A percentile compares a stretch with the other conserved stretches of the same genome.
Conservation (phyloP, 2,329 filamentous ascomycete genomes). For the Acarospora socialis region DNA sequence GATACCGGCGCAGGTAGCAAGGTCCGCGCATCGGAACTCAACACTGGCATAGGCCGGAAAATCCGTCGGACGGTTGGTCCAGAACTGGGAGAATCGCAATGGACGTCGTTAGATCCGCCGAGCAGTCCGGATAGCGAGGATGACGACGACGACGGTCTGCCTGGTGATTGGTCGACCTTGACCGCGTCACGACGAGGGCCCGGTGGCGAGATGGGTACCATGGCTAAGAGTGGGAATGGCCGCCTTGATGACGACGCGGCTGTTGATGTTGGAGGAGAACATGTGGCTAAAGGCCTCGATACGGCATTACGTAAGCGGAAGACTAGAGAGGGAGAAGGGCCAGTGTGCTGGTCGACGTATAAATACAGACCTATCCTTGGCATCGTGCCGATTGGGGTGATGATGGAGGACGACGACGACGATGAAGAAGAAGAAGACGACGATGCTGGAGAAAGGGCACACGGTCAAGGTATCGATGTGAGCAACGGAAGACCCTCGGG, state of each 20-base stretch:
- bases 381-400: constrained; percentile 41
- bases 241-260: no score
- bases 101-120: constrained; percentile 20
- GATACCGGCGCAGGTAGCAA: constrained; percentile 43
- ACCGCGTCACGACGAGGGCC: constrained; percentile 25
- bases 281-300: constrained; percentile 12
- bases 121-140: constrained; percentile 23
- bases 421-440: constrained; percentile 20
- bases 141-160: constrained; percentile 27
- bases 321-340: constrained; percentile 16
- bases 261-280: no score
- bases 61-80: constrained; percentile 31
- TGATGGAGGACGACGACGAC: constrained; percentile 17
- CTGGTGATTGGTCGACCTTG: constrained; percentile 27
- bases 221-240: constrained; percentile 5
- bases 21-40: constrained; percentile 31
- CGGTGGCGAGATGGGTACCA: constrained; percentile 19
- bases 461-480: constrained; percentile 7
- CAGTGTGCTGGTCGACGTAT: constrained; percentile 62
- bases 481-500: constrained; percentile 26
- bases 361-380: constrained; percentile 93
- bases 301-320: no score
- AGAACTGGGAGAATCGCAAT: constrained; percentile 13
- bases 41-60: constrained; percentile 31
- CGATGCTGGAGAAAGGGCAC: constrained; percentile 9